Percentiles rank a stretch among this genome's conserved stretches.
Conservation (phyloP, 495 filamentous ascomycete genomes). For the Tuber magnatum region DNA sequence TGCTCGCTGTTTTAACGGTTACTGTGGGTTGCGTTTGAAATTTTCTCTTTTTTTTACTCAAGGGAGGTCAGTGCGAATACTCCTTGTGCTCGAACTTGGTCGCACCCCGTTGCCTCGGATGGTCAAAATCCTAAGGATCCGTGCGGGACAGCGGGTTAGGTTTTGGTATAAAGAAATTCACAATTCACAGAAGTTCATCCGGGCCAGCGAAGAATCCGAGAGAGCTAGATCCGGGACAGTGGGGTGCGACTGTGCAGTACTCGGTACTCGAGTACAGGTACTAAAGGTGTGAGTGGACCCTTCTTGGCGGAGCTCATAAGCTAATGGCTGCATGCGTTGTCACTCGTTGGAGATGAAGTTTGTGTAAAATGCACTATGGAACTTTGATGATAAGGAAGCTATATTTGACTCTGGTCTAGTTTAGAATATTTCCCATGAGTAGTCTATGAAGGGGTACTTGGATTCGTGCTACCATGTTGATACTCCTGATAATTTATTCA, state of each 20-base stretch:
- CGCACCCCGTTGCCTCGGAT: too few relatives aligned
- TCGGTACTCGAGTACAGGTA: too few relatives aligned
- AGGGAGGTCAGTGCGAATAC: neutral
- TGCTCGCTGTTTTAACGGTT: neutral
- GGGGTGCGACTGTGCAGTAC: too few relatives aligned
- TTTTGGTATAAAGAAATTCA: too few relatives aligned
- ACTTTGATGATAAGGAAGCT: neutral
- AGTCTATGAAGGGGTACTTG: neutral
- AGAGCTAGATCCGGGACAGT: too few relatives aligned
- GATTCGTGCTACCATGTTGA: conserved; percentile 22
- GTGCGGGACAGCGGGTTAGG: too few relatives aligned
- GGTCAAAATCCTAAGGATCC: too few relatives aligned
- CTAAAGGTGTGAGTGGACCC: neutral
- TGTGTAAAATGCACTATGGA: neutral
- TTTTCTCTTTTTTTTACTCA: neutral
- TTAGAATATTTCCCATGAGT: neutral
- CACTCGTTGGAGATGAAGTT: neutral
- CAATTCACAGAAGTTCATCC: too few relatives aligned
- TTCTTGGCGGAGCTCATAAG: neutral
- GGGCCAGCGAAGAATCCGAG: too few relatives aligned
- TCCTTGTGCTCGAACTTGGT: too few relatives aligned
- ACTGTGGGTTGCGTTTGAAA: neutral
- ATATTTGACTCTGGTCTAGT: neutral
- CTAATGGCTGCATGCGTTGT: neutral
- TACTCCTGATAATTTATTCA: conserved; percentile 8